phyloP scores from a whole-genome alignment of 176 grass and related monocot genomes.

The Sorghum bicolor region DNA sequence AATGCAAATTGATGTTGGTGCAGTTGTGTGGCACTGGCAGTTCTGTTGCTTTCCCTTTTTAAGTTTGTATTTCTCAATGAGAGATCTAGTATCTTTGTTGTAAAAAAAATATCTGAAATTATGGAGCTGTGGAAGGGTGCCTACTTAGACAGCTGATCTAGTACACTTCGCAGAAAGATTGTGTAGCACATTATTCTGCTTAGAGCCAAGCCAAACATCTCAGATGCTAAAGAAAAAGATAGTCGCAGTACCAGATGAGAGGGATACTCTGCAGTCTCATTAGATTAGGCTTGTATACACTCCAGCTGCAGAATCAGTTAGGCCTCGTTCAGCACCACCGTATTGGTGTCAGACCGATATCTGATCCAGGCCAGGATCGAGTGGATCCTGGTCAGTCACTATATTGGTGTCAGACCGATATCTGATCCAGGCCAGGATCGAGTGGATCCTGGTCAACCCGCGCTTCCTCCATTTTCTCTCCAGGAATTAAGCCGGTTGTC shows the following conservation, averaged over 20 bases:
- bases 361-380: too few species aligned
- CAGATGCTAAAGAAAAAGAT: constrained; percentile 72
- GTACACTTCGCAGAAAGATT: constrained; percentile 60
- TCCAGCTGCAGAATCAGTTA: too few species aligned
- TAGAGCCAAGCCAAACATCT: constrained; percentile 56
- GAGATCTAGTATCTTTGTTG: not conserved
- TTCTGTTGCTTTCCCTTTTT: not conserved
- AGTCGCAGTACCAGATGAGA: constrained; percentile 94
- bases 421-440: too few species aligned
- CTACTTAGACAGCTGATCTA: constrained; percentile 3
- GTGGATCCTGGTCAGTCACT: too few species aligned
- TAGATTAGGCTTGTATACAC: not conserved
- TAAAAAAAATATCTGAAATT: not conserved
- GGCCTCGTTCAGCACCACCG: too few species aligned
- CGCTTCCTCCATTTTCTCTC: too few species aligned
- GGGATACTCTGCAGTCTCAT: constrained; percentile 80
- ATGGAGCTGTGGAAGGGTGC: not conserved
- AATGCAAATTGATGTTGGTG: not conserved
- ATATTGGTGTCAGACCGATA: too few species aligned
- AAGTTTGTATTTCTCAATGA: not conserved
- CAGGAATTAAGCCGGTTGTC: too few species aligned
- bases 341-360: too few species aligned
- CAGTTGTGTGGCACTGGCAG: too few species aligned
- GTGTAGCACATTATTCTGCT: constrained; percentile 87
- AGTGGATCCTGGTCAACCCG: too few species aligned